Base-by-base conservation (phyloP, 176 grass and related monocot species). In the Bromus sterilis region DNA sequence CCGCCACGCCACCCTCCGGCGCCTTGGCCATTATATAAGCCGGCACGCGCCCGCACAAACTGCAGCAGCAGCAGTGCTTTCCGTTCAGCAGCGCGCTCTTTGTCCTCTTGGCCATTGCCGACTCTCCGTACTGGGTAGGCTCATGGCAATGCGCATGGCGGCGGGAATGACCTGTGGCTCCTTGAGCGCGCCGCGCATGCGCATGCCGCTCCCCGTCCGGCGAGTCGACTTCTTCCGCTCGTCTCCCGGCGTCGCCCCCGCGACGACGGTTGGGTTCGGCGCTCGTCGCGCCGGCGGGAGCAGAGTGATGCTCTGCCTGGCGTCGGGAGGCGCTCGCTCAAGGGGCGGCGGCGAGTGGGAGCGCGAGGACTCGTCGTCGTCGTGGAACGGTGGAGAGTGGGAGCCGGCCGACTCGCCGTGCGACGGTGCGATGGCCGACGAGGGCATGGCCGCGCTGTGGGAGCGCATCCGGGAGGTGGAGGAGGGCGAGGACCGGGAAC, bases 401-500 rank as follows among this genome's bases (percentile, higher is more conserved):
- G 82, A 46, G 0, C 34, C 33, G 7, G 14, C 24, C 69, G 76
- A 66, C 6, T 20, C 48, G 16, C 6, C 48, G 6, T 21, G 49
- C 58, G 63, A 73, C 3, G 58, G 66, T 6, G 14, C 39, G 72
- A 58, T 85, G 39, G 86, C 91, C 30, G 86, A 93, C 59, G 84
- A 86, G 84, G 90, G 70, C 81, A 93, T 97, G 94, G 80, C 43
- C 70, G 81, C 89, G 32, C 91, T 97, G 57, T 70, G 86, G 40
- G 67, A 83, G 75, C 75, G 84, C 53, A 93, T 93, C 58, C 80
- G 88, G 7, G 86, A 93, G 86, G 75, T 49, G 4, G 76, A 62
- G 81, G 58, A 24, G 0, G 68, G 31, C 1, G 26, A 31, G 1
- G n/a, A 25, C 77, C 44, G 85, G 21, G 82, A 91, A 0, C 66